Conservation (phyloP, 1,284 basidiomycete genomes). For the Sphagnurus paluster region DNA sequence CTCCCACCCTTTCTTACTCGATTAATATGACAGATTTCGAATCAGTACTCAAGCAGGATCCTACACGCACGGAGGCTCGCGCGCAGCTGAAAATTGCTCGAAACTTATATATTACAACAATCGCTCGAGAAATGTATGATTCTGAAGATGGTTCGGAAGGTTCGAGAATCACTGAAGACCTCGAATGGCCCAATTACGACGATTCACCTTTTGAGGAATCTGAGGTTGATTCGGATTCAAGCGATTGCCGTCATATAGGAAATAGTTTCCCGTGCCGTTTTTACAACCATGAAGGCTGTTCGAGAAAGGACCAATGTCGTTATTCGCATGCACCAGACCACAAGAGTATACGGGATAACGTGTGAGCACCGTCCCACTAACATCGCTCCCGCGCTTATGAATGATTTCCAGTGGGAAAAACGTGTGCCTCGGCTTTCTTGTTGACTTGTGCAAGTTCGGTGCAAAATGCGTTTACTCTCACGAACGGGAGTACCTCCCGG, state of each 20-base stretch:
- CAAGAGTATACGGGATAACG: conserved; percentile 49
- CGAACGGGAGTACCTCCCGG: conserved; percentile 28
- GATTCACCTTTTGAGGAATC: conserved; percentile 14
- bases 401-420: conserved; percentile 32
- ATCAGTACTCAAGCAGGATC: conserved; percentile 24
- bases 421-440: conserved; percentile 34
- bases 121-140: conserved; percentile 13
- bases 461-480: conserved; percentile 37
- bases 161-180: too few species aligned
- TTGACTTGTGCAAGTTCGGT: conserved; percentile 32
- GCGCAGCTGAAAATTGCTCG: conserved; percentile 21
- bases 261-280: conserved; percentile 48
- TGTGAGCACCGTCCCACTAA: conserved; percentile 35
- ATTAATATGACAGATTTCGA: conserved; percentile 26
- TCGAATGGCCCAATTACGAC: conserved; percentile 28
- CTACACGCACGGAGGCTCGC: conserved; percentile 21
- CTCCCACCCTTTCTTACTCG: neutral
- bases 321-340: conserved; percentile 52
- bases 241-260: conserved; percentile 44
- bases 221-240: conserved; percentile 36
- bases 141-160: conserved; percentile 9
- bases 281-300: conserved; percentile 50
- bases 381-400: neutral
- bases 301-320: conserved; percentile 35
- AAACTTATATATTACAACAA: conserved; percentile 8